phyloP scores from a whole-genome alignment of 495 filamentous ascomycete species.

The Neurospora sp. region DNA sequence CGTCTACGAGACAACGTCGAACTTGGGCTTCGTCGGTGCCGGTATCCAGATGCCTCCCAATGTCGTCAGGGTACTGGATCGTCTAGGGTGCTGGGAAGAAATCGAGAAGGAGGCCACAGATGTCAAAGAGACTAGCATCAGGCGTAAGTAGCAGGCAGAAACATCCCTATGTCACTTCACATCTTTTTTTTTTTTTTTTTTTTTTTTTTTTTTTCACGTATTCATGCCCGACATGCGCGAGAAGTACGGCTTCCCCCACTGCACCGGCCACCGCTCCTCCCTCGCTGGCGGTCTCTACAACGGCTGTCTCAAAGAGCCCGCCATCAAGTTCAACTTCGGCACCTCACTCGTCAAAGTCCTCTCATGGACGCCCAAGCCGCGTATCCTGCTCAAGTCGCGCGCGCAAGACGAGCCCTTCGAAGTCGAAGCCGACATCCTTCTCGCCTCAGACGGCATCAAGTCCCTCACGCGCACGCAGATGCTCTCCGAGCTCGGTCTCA shows the following conservation, averaged over 20 bases:
- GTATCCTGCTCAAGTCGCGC: slow-evolving; percentile 47
- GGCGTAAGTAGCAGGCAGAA: slow-evolving; percentile 13
- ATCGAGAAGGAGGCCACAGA: slow-evolving; percentile 53
- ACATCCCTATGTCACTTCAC: not conserved
- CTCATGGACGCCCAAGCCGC: slow-evolving; percentile 45
- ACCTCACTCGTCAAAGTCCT: slow-evolving; percentile 42
- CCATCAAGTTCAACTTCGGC: slow-evolving; percentile 62
- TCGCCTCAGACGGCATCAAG: slow-evolving; percentile 69
- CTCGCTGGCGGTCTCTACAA: slow-evolving; percentile 60
- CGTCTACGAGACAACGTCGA: slow-evolving; percentile 62
- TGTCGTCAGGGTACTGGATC: slow-evolving; percentile 63
- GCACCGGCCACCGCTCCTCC: slow-evolving; percentile 66
- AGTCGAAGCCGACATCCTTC: slow-evolving; percentile 56
- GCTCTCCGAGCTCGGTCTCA: slow-evolving; percentile 43
- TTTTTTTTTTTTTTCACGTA: slow-evolving; percentile 35
- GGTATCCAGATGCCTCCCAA: slow-evolving; percentile 78
- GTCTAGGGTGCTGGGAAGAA: slow-evolving; percentile 55
- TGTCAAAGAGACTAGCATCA: slow-evolving; percentile 35
- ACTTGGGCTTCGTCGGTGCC: slow-evolving; percentile 71
- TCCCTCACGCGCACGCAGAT: slow-evolving; percentile 50
- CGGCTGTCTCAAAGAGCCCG: slow-evolving; percentile 51
- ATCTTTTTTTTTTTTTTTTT: not conserved
- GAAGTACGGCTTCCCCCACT: slow-evolving; percentile 64
- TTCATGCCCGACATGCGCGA: slow-evolving; percentile 53
- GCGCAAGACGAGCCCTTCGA: slow-evolving; percentile 39